phyloP scores from a whole-genome alignment of 306 rosid genomes.

The Hylodesmum podocarpum region DNA sequence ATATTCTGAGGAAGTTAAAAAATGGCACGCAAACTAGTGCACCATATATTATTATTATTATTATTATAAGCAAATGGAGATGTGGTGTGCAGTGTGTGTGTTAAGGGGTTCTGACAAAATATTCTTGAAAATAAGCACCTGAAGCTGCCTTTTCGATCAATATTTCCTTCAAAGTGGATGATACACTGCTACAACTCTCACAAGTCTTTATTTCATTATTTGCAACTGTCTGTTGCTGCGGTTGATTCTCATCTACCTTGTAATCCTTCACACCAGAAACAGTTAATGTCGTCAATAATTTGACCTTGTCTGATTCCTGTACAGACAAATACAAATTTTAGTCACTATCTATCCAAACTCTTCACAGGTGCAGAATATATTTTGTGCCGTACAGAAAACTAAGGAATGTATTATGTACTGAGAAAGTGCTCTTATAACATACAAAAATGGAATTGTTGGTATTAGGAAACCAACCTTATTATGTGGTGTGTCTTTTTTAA shows the following conservation, averaged over 20 bases:
- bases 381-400: not conserved
- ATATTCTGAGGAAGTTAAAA: not conserved
- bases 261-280: slow-evolving; percentile 25
- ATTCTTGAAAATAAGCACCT: slow-evolving; percentile 28
- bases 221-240: slow-evolving; percentile 11
- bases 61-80: too few species aligned
- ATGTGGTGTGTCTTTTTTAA: slow-evolving; percentile 6
- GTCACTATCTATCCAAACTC: not conserved
- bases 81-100: not conserved
- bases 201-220: slow-evolving; percentile 7
- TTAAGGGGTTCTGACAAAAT: not conserved
- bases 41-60: too few species aligned
- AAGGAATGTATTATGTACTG: not conserved
- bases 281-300: slow-evolving; percentile 28
- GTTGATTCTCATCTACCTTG: slow-evolving; percentile 7
- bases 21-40: not conserved
- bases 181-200: slow-evolving; percentile 27
- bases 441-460: not conserved
- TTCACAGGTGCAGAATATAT: not conserved
- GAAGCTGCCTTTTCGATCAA: not conserved
- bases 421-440: not conserved
- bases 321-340: not conserved
- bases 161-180: slow-evolving; percentile 28
- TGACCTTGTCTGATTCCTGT: slow-evolving; percentile 42
- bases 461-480: slow-evolving; percentile 36